Base-by-base conservation (phyloP, 352 stramenopile genomes). In the Thalassiosira gravida region DNA sequence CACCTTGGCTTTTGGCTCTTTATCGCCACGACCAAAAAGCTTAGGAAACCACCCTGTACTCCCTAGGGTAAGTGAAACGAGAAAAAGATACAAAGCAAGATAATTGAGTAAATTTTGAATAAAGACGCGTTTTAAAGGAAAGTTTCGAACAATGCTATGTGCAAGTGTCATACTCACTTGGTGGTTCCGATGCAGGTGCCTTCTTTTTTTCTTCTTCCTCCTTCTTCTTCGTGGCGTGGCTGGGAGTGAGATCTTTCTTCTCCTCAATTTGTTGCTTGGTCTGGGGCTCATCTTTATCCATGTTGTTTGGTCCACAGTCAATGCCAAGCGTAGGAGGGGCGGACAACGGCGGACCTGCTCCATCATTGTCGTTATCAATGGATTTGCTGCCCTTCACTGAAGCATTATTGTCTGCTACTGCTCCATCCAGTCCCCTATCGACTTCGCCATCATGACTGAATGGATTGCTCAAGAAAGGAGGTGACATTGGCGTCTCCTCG, bases 1-100 rank as follows among this genome's bases (percentile, higher is more conserved):
- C 46, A 90, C 71, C 44, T 67, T 88, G 24, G 88, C 86, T 67
- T 94, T 87, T 1, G 67, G 77, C 61, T 85, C 70, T 37, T 29
- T 39, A 50, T 82, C n/a, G n/a, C n/a, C 74, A 64, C 68, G 58
- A n/a, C 74, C 63, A 20, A 83, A 56, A 9, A 84, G 47, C 30
- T 70, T 80, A 29, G 74, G 74, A 8, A 87, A 39, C 72, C 75
- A 77, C 14, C 80, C 80, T 20, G 46, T 63, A 55, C 74, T 85
- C 50, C 63, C 74, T 79, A 25, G n/a, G n/a, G n/a, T n/a, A n/a
- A n/a, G n/a, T n/a, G n/a, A n/a, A n/a, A n/a, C n/a, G n/a, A n/a
- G n/a, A n/a, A n/a, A n/a, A n/a, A n/a, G n/a, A n/a, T n/a, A n/a
- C n/a, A n/a, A n/a, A n/a, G n/a, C n/a, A n/a, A n/a, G n/a, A n/a